These are phyloP conservation scores for Penicillium sp. DNA, from an alignment of 2,329 filamentous ascomycete genomes.

Conservation along the genomic window DNA sequence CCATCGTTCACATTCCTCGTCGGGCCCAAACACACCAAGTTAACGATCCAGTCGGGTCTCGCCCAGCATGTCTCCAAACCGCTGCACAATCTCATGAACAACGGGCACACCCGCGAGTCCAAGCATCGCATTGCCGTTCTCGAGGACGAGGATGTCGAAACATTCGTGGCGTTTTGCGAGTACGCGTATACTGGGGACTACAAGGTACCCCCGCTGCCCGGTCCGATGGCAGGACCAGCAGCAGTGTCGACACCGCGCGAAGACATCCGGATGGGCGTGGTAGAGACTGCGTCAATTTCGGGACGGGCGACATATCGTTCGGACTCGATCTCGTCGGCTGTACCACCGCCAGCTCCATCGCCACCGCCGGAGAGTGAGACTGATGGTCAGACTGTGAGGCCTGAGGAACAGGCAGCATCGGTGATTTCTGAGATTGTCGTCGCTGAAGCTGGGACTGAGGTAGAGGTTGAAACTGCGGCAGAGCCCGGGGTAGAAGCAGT, in stretches of 20 bases:
- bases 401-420: neutral
- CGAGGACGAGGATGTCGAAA: conserved; percentile 51
- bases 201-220: conserved; percentile 34
- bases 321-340: conserved; percentile 26
- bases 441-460: neutral
- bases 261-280: conserved; percentile 18
- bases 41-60: conserved; percentile 49
- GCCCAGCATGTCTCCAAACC: conserved; percentile 48
- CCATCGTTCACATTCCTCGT: conserved; percentile 50
- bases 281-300: conserved; percentile 12
- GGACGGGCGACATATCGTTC: conserved; percentile 19
- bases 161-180: conserved; percentile 52
- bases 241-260: conserved; percentile 8
- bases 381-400: neutral
- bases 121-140: conserved; percentile 44
- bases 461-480: neutral
- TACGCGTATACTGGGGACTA: conserved; percentile 55
- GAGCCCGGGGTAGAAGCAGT: conserved; percentile 1
- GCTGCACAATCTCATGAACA: conserved; percentile 49
- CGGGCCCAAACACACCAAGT: conserved; percentile 48
- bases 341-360: conserved; percentile 36
- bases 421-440: neutral
- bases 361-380: conserved; percentile 25
- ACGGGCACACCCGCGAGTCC: conserved; percentile 49
- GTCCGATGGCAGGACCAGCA: neutral